Evolutionary conservation across 805 yeast genomes (phyloP), one percentile per base, ranked within the genome.

Genomic region (Candida pseudofarinosa): DNA sequence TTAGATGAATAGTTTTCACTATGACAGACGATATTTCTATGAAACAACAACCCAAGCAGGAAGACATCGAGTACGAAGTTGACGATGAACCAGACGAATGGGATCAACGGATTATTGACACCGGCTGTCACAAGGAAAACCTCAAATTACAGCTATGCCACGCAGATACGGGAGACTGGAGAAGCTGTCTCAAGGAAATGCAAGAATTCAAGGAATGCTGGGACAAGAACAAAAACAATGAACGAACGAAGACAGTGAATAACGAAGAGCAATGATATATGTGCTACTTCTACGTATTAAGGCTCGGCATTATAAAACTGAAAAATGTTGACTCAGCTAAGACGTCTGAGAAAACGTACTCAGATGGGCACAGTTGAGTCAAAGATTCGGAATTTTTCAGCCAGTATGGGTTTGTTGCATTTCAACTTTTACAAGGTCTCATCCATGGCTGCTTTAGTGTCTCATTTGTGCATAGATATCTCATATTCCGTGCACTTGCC

Each of bases 141-240:
- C 48, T 70, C 34, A 60, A 53, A 14, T 52, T 70, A 19, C 73
- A 68, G 44, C 54, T 70, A 14, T 70, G 76, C 42, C 76, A 70
- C 48, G 74, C 76, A 8, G 76, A 70, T 48, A 67, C 59, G 5
- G 74, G 74, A 3, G 76, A 70, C 46, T 70, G 76, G 76, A 56
- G 76, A 41, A 47, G 59, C 41, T 62, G 67, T 43, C 44, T 56
- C n/a, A 54, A 55, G 28, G 71, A 74, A 57, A 74, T 79, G 85
- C 65, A 66, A 28, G 77, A 74, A 13, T 82, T 83, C 55, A 71
- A 74, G 41, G 67, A 74, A 42, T 83, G 90, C 62, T 83, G 89
- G 89, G 74, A 65, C 6, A 53, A 46, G 13, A 69, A 80, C 55
- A 76, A 77, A 33, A 83, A 83, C 50, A 66, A 77, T 52, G 67